Evolutionary conservation across 352 stramenopile species (phyloP).

Genomic region (Phytophthora fragariaefolia): DNA sequence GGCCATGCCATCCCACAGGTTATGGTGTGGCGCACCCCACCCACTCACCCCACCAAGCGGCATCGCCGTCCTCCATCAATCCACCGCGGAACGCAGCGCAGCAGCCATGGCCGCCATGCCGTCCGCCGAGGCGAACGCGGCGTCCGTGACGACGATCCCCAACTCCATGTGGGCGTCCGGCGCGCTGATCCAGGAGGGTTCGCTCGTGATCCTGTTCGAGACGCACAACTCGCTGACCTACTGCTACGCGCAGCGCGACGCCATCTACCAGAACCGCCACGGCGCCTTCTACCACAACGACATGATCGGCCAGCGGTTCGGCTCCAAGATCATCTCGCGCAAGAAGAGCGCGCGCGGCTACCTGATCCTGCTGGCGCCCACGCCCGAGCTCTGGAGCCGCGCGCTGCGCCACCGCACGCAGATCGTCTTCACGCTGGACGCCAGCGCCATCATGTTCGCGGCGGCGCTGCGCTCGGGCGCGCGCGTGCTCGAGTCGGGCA

Average conservation of each 20-base stretch:
- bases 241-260: conserved; percentile 91
- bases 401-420: conserved; percentile 94
- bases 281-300: conserved; percentile 98
- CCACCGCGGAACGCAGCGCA: background rate
- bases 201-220: conserved; percentile 98
- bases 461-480: conserved; percentile 92
- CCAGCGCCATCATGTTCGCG: conserved; percentile 92
- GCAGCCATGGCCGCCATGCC: conserved; percentile 34
- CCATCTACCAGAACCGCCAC: conserved; percentile 96
- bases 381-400: conserved; percentile 97
- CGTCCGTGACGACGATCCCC: conserved; percentile 45
- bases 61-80: conserved; percentile 9
- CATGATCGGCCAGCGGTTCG: conserved; percentile 92
- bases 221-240: conserved; percentile 96
- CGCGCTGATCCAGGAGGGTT: conserved; percentile 67
- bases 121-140: conserved; percentile 33
- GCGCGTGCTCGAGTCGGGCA: conserved; percentile 93
- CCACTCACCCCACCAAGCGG: conserved; percentile 5
- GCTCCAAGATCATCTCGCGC: conserved; percentile 74
- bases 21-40: no score
- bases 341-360: conserved; percentile 84
- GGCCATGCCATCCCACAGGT: background rate
- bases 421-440: conserved; percentile 97
- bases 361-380: conserved; percentile 95
- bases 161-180: conserved; percentile 77